Evolutionary conservation across 1,284 basidiomycete genomes (phyloP), one percentile per base, ranked within the genome.

Genomic region (Ustilago shanxiensis): DNA sequence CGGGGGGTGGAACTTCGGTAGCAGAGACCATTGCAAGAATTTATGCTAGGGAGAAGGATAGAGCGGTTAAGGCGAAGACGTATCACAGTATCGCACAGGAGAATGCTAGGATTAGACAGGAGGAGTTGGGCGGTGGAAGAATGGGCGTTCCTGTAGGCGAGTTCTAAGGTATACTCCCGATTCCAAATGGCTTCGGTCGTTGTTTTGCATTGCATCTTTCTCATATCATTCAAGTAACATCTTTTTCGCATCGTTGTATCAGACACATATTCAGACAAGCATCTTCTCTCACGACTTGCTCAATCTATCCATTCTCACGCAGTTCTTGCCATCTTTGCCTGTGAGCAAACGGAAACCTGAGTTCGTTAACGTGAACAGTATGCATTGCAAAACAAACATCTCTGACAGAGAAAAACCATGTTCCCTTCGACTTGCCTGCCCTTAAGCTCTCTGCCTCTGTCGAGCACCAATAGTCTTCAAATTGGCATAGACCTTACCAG

Each of bases 401-500:
- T n/a, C n/a, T n/a, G n/a, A n/a, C n/a, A n/a, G n/a, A n/a, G n/a
- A 28, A 49, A 24, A 13, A 49, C 13, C 47, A 16, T 26, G 8
- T 47, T 14, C 44, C 3, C 44, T 9, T 14, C 31, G 6, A 18
- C 20, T 22, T 33, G 31, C 14, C 24, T 4, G 1, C 14, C 11
- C n/a, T 61, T 60, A 89, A 77, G 88, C 88, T 65, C 95, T 89
- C 88, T 97, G 95, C 85, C 93, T 92, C 93, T 97, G 93, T 72
- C 95, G 90, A 77, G 93, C 93, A 84, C 94, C 94, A 60, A 98
- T 93, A 13, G 94, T 95, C 59, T 82, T 83, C 35, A 85, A 56
- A 47, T 85, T 84, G 9, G 79, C 93, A 82, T 98, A 98, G 1
- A 98, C 95, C 85, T 98, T 98, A 65, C 95, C 95, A 45, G 96